A percentile compares a stretch with the other conserved stretches of the same genome.
These are phyloP conservation scores for Solidago caesia DNA, from an alignment of 129 eudicot genomes.

Conservation along the genomic window DNA sequence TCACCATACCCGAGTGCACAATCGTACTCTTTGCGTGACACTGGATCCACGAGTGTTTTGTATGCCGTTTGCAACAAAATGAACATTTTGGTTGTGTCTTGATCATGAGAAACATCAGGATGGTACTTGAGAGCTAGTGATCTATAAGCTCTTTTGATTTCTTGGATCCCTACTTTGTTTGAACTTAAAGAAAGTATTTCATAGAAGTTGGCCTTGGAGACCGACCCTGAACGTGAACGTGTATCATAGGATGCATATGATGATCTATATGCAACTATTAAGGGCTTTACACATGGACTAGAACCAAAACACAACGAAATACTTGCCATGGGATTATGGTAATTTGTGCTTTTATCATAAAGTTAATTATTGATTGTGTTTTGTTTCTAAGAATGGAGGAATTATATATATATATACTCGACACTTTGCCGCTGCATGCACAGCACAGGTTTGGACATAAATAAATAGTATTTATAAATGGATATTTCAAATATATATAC, in stretches of 20 bases:
- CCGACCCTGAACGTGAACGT: not conserved
- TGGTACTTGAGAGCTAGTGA: constrained; percentile 42
- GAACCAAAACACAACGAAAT: constrained; percentile 18
- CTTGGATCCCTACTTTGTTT: constrained; percentile 30
- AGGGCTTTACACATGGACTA: constrained; percentile 24
- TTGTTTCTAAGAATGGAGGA: not conserved
- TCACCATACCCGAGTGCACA: constrained; percentile 18
- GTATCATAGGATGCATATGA: constrained; percentile 12
- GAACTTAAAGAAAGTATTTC: constrained; percentile 39
- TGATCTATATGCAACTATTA: constrained; percentile 26
- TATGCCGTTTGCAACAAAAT: constrained; percentile 31
- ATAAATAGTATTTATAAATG: not conserved
- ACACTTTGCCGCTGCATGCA: not conserved
- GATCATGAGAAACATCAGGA: constrained; percentile 37
- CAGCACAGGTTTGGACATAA: constrained; percentile 14
- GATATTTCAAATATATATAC: constrained; percentile 29
- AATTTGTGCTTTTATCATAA: not conserved
- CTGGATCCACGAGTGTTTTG: constrained; percentile 36
- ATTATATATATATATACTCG: constrained; percentile 12
- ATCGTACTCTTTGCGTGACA: constrained; percentile 34
- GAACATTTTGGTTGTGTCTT: constrained; percentile 29
- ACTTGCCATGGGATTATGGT: constrained; percentile 29
- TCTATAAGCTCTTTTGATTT: constrained; percentile 41
- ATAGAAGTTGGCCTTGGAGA: constrained; percentile 23
- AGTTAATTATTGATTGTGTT: not conserved